Base-by-base conservation (phyloP, 805 yeast species). In the Yarrowia yakushimensis region DNA sequence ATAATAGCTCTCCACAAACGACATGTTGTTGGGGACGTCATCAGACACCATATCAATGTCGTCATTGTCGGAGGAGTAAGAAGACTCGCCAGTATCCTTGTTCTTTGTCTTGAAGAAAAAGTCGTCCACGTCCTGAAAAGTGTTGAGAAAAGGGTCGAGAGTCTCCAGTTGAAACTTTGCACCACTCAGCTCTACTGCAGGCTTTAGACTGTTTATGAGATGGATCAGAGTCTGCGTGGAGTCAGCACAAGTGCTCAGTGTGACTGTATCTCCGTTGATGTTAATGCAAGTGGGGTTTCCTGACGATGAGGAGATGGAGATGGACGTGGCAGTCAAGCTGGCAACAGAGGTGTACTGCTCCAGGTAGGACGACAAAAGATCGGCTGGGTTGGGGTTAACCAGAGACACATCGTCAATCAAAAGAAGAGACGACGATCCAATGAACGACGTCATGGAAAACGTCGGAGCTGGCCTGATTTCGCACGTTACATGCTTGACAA, bases 151-250 rank as follows among this genome's bases (percentile, higher is more conserved):
- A n/a, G 42, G 42, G 11, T 83, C 74, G 3, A 82, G 67, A 11
- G 72, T 75, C 2, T 76, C 69, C 10, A 67, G 70, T 0, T 78
- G 74, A 5, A 69, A 62, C 33, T 71, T 68, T 10, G 73, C 83
- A 64, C 84, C 85, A 0, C 79, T 77, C 39, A 63, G 63, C 65
- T 87, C 84, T 1, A 88, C 73, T 0, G 92, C 91, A 13, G 82
- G 83, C 67, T 87, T 88, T 67, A 92, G 76, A 68, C 90, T 96
- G 64, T 82, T 85, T 10, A 86, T 66, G 9, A 88, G 68, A 65
- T 87, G 96, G 1, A 84, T 65, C 42, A 92, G 72, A 12, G 93
- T 82, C 68, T 89, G 87, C 0, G 85, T 79, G 0, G 97, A 90
- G 70, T 92, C 98, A 0, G 97, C 93, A 75, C 97, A 91, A 62